Evolutionary conservation across 176 grass and related monocot genomes (phyloP), one percentile per base, ranked within the genome.

Genomic region (Hyparrhenia diplandra): DNA sequence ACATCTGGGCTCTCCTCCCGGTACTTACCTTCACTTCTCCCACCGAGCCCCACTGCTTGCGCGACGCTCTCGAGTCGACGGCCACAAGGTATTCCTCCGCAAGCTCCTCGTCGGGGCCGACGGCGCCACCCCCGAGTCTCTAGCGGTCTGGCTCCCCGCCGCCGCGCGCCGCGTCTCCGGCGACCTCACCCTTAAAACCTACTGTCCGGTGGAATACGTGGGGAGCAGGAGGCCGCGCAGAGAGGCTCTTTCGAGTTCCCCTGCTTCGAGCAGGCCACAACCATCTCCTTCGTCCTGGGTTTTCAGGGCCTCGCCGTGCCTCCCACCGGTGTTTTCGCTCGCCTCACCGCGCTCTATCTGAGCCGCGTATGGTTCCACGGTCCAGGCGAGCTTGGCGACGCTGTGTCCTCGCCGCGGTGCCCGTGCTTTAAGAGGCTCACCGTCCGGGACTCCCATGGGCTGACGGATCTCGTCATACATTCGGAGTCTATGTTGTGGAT

Each of bases 131-230:
- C n/a, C 5, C 0, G n/a, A 76, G 5, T 43, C 29, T 64, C 21
- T 77, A 49, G 63, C 82, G 2, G 49, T 28, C 13, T 69, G 63
- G 73, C 74, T 84, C 35, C 73, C 73, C 82, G 21, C 55, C 49
- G 82, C 83, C 74, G 66, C 54, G 27, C 29, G 83, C 52, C 40
- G 65, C 29, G 54, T 78, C 40, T 62, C 54, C 4, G 83, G 74
- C 29, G 16, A 71, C 35, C 65, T 78, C 4, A 20, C 17, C 47
- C 47, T 51, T 51, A 2, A 14, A 20, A 18, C 16, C 47, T 20
- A 47, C 13, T 1, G 45, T 47, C 14, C 45, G 45, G 14, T 47
- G 45, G 14, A 47, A 47, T 13, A 47, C 13, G 45, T 0, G 45
- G 45, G 5, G 43, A 46, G 13, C 4, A 46, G 43, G 43, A 14